Base-by-base conservation (phyloP, 495 filamentous ascomycete species). In the Viridothelium virens region DNA sequence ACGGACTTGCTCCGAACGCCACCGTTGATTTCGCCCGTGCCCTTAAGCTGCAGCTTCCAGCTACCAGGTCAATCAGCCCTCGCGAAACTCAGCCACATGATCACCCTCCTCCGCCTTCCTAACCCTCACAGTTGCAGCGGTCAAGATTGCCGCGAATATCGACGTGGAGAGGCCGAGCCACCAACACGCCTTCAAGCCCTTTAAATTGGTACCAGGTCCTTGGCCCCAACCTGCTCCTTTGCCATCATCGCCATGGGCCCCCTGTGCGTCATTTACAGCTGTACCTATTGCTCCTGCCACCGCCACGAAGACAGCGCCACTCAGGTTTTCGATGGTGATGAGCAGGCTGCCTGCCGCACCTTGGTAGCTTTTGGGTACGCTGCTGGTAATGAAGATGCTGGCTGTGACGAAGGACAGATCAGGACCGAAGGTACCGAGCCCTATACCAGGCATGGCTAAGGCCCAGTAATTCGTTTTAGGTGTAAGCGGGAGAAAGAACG, bases 31-130 rank as follows among this genome's bases (percentile, higher is more conserved):
- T 25, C 25, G 25, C 25, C 25, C 25, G 0, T 25, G 25, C 1
- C 25, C 25, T 25, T 25, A 25, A 0, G 25, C 25, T 25, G 25
- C 25, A 25, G 25, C 25, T 25, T 1, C 25, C 1, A 1, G 25
- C 25, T 25, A 25, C 25, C 25, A 1, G 25, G 1, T 25, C 25
- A 0, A 25, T 25, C 25, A 25, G 25, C 25, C 25, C 25, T 25
- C 25, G 25, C 25, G 25, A 25, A 0, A 25, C 31, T 59, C 53
- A 59, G 53, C 53, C 18, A 83, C 78, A 70, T 83, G 81, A 62
- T 82, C 80, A 68, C 82, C 81, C 68, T 83, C 80, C 65, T 82
- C 79, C 33, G 79, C 77, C 70, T 80, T 80, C 0, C 76, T 77
- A 66, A 81, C 80, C 50, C 79, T 69, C 39, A 81, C 79, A 70